Evolutionary conservation across 2,329 filamentous ascomycete species (phyloP).

Genomic region (Trichophyton equinum): DNA sequence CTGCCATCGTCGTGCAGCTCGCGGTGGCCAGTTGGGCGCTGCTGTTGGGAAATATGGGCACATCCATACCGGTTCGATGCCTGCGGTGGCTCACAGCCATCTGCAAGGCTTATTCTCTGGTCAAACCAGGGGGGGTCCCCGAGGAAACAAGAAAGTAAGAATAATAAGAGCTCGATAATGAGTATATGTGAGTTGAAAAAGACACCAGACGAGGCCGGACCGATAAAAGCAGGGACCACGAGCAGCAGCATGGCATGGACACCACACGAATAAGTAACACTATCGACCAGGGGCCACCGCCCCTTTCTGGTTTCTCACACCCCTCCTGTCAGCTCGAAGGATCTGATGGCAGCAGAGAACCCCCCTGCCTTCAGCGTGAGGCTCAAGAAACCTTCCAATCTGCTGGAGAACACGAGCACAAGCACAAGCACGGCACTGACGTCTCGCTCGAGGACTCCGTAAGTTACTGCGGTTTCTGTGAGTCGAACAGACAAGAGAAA

Average conservation of each 20-base stretch:
- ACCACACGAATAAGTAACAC: background rate
- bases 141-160: background rate
- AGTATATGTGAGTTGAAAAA: background rate
- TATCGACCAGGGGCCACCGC: background rate
- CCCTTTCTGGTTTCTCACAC: no score
- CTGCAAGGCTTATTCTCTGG: background rate
- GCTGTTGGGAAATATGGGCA: background rate
- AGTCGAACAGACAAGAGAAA: background rate
- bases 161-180: no score
- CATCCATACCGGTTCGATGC: background rate
- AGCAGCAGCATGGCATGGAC: background rate
- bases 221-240: background rate
- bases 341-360: background rate
- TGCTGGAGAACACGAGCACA: background rate
- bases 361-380: conserved; percentile 2
- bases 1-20: conserved; percentile 2
- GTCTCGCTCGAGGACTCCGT: background rate
- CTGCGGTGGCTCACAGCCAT: background rate
- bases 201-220: background rate
- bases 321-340: background rate
- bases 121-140: background rate
- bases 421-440: background rate
- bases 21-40: background rate
- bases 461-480: background rate
- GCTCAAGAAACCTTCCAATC: conserved; percentile 5